Evolutionary conservation across 108 stramenopile species (phyloP), one percentile per base, ranked within the genome.

Genomic region (Epipyxis sp.): DNA sequence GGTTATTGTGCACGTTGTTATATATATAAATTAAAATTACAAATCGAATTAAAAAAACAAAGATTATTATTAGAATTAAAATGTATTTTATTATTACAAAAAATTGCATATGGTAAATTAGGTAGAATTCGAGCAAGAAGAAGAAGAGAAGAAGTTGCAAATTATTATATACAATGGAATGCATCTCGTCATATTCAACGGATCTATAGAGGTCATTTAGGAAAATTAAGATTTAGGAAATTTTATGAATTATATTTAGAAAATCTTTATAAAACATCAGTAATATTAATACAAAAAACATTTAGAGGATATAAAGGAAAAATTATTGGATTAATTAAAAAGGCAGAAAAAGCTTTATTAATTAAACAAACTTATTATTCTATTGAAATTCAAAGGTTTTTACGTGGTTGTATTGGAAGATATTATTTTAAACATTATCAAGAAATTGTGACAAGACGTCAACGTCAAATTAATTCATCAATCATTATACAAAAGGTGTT

Each of bases 151-250:
- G 44, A 74, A 54, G 20, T 74, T 34, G 71, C 44, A 42, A 6
- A 13, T n/a, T 42, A 39, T 6, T 30, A 34, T 74, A 37, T 13
- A 27, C 46, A 29, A 27, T 74, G 71, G 71, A 29, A 57, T 57
- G 50, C 50, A 10, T 37, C 71, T 27, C 44, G 3, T 39, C 41
- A 74, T 27, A 37, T 74, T 29, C 13, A 74, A 57, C 71, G 71
- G 3, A 42, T 74, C 46, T 74, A 74, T 37, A 13, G 71, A 30
- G 71, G 71, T 35, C 71, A 74, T 37, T 39, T 74, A 42, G 71
- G 71, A 43, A 13, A 42, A 13, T 57, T 74, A 32, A 74, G 37
- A 29, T 46, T 27, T 32, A 57, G 27, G 20, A 6, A 27, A 6
- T 29, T 54, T 13, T n/a, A n/a, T n/a, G n/a, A n/a, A n/a, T 42